These are phyloP conservation scores for Orychophragmus violaceus DNA, from an alignment of 345 rosid species.

Conservation along the genomic window DNA sequence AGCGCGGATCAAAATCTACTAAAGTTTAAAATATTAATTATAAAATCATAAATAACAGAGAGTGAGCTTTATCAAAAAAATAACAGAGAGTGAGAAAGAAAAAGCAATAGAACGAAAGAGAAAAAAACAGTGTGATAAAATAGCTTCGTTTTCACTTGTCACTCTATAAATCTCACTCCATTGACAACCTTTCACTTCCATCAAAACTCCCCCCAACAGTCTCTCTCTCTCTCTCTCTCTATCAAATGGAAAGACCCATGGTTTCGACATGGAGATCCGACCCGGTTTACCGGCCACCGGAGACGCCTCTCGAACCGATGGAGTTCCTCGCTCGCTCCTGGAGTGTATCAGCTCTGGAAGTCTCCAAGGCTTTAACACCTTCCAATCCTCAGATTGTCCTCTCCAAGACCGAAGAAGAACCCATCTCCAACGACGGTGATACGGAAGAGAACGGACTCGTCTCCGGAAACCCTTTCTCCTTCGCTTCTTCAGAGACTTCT, in stretches of 20 bases:
- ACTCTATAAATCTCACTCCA: slow-evolving; percentile 26
- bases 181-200: slow-evolving; percentile 25
- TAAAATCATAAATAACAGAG: no score
- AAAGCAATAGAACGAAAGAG: slow-evolving; percentile 23
- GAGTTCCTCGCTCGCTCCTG: slow-evolving; percentile 95
- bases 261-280: slow-evolving; percentile 59
- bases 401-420: slow-evolving; percentile 56
- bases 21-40: no score
- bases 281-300: slow-evolving; percentile 68
- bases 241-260: slow-evolving; percentile 50
- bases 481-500: slow-evolving; percentile 91
- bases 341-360: slow-evolving; percentile 85
- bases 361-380: slow-evolving; percentile 67
- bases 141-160: slow-evolving; percentile 27
- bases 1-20: no score
- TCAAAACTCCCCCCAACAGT: not conserved
- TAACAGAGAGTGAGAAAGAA: not conserved
- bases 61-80: no score
- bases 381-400: slow-evolving; percentile 44
- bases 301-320: slow-evolving; percentile 88
- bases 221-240: not conserved
- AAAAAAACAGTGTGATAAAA: slow-evolving; percentile 21
- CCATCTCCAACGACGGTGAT: slow-evolving; percentile 35
- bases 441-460: slow-evolving; percentile 52
- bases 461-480: slow-evolving; percentile 88